Evolutionary conservation across 331 rosid genomes (phyloP).

Genomic region (Telfairia occidentalis): DNA sequence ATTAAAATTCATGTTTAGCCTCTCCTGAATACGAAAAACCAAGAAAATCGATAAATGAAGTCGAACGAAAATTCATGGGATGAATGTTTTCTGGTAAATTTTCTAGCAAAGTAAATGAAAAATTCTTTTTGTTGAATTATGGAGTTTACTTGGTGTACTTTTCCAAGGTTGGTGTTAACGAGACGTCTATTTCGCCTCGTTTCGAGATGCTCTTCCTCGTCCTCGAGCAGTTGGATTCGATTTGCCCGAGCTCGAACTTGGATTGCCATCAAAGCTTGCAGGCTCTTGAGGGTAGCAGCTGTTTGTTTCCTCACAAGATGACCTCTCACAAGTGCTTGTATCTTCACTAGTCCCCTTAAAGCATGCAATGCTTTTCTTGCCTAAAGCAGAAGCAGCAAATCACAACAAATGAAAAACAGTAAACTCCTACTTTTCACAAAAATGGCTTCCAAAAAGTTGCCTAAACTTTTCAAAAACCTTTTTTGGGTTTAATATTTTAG

Average conservation of each 20-base stretch:
- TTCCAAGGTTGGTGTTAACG: not conserved
- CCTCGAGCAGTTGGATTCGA: slow-evolving; percentile 55
- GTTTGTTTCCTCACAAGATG: slow-evolving; percentile 83
- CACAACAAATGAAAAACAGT: not conserved
- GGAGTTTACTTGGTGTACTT: slow-evolving; percentile 26
- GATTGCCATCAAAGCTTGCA: slow-evolving; percentile 91
- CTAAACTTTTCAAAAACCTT: not conserved
- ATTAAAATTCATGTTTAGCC: slow-evolving; percentile 20
- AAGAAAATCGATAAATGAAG: not conserved
- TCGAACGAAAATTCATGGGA: not conserved
- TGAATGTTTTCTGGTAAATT: not conserved
- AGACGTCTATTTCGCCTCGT: slow-evolving; percentile 13
- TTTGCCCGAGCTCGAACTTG: slow-evolving; percentile 79
- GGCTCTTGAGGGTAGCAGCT: slow-evolving; percentile 46
- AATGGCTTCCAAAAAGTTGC: not conserved
- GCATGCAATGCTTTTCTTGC: slow-evolving; percentile 88
- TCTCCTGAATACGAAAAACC: slow-evolving; percentile 26
- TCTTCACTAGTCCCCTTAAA: slow-evolving; percentile 71
- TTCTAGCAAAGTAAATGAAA: not conserved
- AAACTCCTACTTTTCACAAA: not conserved
- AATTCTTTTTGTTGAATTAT: not conserved
- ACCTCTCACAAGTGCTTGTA: slow-evolving; percentile 89
- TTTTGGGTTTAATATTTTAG: not conserved
- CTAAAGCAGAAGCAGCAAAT: slow-evolving; percentile 21
- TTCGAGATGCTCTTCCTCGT: slow-evolving; percentile 22